These are phyloP conservation scores for Posidonia oceanica DNA, from an alignment of 116 monocot species.

Conservation along the genomic window DNA sequence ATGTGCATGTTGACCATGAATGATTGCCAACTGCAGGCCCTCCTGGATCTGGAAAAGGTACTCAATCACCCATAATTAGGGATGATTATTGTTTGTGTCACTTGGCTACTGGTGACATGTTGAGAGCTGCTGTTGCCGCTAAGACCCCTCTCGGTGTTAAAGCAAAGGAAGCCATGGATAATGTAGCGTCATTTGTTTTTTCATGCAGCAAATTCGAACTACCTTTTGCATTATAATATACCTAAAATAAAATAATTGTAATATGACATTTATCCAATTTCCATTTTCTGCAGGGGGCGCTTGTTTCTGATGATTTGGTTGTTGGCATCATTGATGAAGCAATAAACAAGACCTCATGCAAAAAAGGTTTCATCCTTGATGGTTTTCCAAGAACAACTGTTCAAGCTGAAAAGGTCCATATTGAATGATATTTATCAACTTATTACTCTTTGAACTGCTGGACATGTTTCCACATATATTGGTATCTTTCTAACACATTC, in stretches of 20 bases:
- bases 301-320: conserved; percentile 96
- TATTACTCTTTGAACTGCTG: not conserved
- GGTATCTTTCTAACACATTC: conserved; percentile 1
- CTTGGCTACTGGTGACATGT: conserved; percentile 98
- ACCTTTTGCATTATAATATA: not conserved
- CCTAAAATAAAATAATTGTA: too few relatives aligned
- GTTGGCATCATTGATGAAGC: conserved; percentile 99
- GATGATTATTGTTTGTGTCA: conserved; percentile 97
- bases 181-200: conserved; percentile 24
- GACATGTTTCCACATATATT: not conserved
- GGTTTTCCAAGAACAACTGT: conserved; percentile 95
- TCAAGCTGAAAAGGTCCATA: conserved; percentile 83
- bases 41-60: conserved; percentile 96
- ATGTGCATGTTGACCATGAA: not conserved
- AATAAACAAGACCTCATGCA: conserved; percentile 86
- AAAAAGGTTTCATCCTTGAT: conserved; percentile 99
- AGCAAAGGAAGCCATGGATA: conserved; percentile 96
- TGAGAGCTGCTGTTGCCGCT: conserved; percentile 91
- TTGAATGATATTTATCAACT: not conserved
- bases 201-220: not conserved
- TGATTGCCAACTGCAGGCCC: conserved; percentile 46
- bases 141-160: conserved; percentile 88
- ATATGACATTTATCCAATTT: not conserved
- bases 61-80: conserved; percentile 93
- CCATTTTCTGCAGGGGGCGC: conserved; percentile 56